These are phyloP conservation scores for Limnanthes douglasii DNA, from an alignment of 345 rosid species.

Conservation along the genomic window DNA sequence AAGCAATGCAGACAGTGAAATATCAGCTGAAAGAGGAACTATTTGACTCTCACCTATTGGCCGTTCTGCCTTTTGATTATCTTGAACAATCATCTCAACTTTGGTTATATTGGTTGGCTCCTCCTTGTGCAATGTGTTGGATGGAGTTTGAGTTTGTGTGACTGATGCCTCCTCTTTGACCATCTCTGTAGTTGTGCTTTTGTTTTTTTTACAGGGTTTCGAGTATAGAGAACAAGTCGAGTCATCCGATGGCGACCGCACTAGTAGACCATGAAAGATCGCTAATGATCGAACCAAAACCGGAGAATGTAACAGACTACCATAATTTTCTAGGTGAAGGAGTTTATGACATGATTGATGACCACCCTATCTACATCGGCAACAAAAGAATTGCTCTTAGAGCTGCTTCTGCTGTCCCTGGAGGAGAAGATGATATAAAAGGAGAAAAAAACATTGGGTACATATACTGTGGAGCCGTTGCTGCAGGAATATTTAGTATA, in stretches of 20 bases:
- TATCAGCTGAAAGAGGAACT: no score
- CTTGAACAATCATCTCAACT: no score
- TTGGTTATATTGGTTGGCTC: no score
- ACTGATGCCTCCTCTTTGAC: no score
- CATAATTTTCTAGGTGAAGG: conserved; percentile 88
- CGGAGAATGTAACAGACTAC: conserved; percentile 48
- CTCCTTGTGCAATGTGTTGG: no score
- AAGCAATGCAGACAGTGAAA: no score
- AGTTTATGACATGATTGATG: conserved; percentile 58
- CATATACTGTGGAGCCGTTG: conserved; percentile 27
- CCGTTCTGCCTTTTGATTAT: no score
- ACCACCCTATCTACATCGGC: conserved; percentile 48
- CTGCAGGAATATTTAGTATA: conserved; percentile 40
- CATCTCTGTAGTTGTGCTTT: no score
- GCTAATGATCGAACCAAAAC: conserved; percentile 42
- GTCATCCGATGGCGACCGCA: conserved; percentile 87
- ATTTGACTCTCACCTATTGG: no score
- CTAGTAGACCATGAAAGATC: conserved; percentile 52
- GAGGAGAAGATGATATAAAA: conserved; percentile 12
- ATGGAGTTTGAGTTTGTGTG: no score
- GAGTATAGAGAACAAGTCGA: conserved; percentile 79
- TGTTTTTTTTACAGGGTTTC: conserved; percentile 55
- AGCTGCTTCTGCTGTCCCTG: conserved; percentile 39
- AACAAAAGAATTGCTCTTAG: conserved; percentile 48
- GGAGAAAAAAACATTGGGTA: conserved; percentile 53